Evolutionary conservation across 177 flowering plant species (phyloP), one percentile per base, ranked within the genome.

Genomic region (Telopea speciosissima): DNA sequence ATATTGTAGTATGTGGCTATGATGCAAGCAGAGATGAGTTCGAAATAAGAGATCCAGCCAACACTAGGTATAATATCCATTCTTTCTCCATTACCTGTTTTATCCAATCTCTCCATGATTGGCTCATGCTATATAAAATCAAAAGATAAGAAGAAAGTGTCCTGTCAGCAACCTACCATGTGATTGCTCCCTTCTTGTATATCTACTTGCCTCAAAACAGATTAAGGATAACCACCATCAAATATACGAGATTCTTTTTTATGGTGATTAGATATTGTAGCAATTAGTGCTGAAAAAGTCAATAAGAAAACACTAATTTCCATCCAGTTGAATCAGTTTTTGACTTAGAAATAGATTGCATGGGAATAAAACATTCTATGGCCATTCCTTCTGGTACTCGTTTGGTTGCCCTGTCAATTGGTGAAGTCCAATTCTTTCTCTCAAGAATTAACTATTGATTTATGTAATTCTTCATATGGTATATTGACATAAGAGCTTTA

Each of bases 31-130:
- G 77, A 63, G 85, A 89, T 79, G 96, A 90, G 83, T 96, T 96
- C 79, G 99, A 96, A 77, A 90, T 96, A 66, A 83, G 98, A 79
- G 99, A 96, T 85, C 99, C 99, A 40, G 96, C 98, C 67, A 85
- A 89, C 79, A 85, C 89, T 40, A 82, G 90, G 99, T 93, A 81
- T 64, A 26, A 23, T 67, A 24, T 62, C 23, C n/a, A 59, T 28
- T 56, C 8, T 14, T 64, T 45, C 40, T 10, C 31, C 24, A 4
- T 64, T 49, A 1, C 8, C 14, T 25, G n/a, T n/a, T 42, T 28
- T 8, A 58, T 58, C 3, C 24, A 19, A n/a, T n/a, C n/a, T 8
- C 9, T 58, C 8, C 61, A 3, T 58, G 61, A n/a, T 58, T 58
- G 61, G n/a, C 3, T n/a, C 3, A n/a, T 19, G 22, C 23, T 7